Evolutionary conservation across 2,329 filamentous ascomycete species (phyloP), one percentile per base, ranked within the genome.

Genomic region (Lecanicillium sp.): DNA sequence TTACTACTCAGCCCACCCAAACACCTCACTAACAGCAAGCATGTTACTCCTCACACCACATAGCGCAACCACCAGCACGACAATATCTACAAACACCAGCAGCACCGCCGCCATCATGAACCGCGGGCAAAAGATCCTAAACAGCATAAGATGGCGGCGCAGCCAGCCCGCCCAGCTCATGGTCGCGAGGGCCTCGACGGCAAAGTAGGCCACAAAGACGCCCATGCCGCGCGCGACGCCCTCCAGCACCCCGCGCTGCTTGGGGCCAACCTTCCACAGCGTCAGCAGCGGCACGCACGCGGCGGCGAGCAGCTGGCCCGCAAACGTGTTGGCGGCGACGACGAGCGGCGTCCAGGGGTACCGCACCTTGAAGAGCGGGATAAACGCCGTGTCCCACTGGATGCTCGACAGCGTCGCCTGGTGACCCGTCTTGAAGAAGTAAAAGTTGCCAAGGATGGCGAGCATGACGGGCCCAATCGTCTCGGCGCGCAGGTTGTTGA

Each of bases 341-440:
- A 92, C 69, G 3, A 97, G 56, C 0, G 89, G 89, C 0, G 80
- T 84, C 85, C 86, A 96, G 1, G 92, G 92, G 62, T 98, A 96
- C 41, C 77, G 77, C 46, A 98, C 77, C 5, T 77, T 78, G 42
- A 82, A 79, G 7, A 97, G 72, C 0, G 90, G 85, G 48, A 98
- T 86, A 63, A 98, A 98, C 3, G 88, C 90, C 15, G 79, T 77
- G 64, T 98, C 92, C 92, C 92, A 98, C 56, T 98, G 92, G 54
- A 98, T 90, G 48, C 80, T 86, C 49, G 81, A 76, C 17, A 95
- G 74, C 0, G 81, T 84, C 11, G 90, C 90, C 62, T 97, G 90
- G 61, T 98, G 92, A 44, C 92, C 92, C 0, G 92, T 98, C 57
- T 94, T 96, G 77, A 98, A 98, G 69, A 81, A 98, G 67, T 96